Evolutionary conservation across 768 basidiomycete genomes (phyloP).

Genomic region (Lactifluus volemus): DNA sequence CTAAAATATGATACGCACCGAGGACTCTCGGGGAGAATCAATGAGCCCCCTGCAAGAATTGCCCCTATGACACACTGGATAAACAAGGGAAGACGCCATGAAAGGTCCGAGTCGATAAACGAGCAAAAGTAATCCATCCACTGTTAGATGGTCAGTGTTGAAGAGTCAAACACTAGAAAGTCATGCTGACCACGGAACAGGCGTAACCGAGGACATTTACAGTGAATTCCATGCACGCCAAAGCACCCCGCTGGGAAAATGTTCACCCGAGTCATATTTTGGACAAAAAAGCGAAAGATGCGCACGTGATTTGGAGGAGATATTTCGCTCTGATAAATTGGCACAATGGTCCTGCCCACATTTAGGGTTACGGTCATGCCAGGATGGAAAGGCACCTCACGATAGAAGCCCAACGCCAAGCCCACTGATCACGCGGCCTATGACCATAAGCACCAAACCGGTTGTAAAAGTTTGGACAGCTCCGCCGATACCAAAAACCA

Average conservation of each 20-base stretch:
- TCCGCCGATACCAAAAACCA: constrained; percentile 81
- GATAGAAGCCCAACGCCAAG: constrained; percentile 87
- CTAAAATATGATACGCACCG: constrained; percentile 36
- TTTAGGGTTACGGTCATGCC: not conserved
- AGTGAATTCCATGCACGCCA: constrained; percentile 95
- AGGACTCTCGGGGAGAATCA: constrained; percentile 87
- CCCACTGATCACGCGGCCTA: constrained; percentile 77
- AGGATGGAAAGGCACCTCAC: constrained; percentile 35
- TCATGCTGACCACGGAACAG: constrained; percentile 64
- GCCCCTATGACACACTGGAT: constrained; percentile 82
- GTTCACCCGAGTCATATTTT: not conserved
- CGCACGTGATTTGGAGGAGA: constrained; percentile 81
- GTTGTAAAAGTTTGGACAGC: constrained; percentile 75
- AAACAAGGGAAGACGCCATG: constrained; percentile 89
- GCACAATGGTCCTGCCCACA: constrained; percentile 74
- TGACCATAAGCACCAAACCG: constrained; percentile 72
- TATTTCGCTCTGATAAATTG: constrained; percentile 93
- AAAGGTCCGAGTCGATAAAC: constrained; percentile 71
- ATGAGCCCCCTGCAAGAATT: constrained; percentile 69
- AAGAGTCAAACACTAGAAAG: not conserved
- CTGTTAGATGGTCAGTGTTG: constrained; percentile 28
- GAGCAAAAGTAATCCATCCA: constrained; percentile 96
- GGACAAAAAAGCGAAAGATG: not conserved
- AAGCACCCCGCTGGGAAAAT: constrained; percentile 60
- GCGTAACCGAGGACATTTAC: constrained; percentile 90